Conservation (phyloP, 768 basidiomycete genomes). For the Dioszegia crocea region DNA sequence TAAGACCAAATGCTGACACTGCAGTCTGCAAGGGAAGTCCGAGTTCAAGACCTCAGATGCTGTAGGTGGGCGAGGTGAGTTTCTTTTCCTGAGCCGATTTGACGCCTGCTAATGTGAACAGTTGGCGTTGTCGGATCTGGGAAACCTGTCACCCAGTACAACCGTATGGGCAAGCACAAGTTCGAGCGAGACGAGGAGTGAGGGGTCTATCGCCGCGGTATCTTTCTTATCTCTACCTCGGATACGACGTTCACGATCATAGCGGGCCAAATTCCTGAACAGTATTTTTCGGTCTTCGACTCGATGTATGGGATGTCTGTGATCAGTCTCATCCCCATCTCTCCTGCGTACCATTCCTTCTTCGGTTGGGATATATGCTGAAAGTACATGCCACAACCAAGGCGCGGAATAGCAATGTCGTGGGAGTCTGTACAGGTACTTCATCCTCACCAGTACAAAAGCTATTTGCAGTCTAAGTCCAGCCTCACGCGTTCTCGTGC, state of each 20-base stretch:
- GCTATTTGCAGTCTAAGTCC: no score
- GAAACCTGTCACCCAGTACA: slow-evolving; percentile 46
- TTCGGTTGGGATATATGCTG: no score
- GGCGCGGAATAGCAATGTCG: no score
- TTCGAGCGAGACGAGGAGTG: slow-evolving; percentile 33
- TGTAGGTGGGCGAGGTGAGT: slow-evolving; percentile 31
- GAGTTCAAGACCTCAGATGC: slow-evolving; percentile 48
- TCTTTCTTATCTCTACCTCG: not conserved
- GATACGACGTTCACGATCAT: slow-evolving; percentile 1
- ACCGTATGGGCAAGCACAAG: slow-evolving; percentile 50
- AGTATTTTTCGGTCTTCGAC: not conserved
- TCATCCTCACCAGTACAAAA: no score
- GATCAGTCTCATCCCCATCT: no score
- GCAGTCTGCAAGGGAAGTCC: slow-evolving; percentile 47
- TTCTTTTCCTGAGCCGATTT: not conserved
- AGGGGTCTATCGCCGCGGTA: slow-evolving; percentile 9
- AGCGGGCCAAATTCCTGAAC: not conserved
- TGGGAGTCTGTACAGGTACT: no score
- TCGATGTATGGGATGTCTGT: no score
- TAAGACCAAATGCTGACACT: not conserved
- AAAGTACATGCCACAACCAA: no score
- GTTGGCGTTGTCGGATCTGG: slow-evolving; percentile 50
- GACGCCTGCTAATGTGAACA: slow-evolving; percentile 6
- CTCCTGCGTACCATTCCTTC: no score
- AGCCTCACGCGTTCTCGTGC: no score